These are phyloP conservation scores for Nannochloris sp. DNA, from an alignment of 139 green algal species.

Conservation along the genomic window DNA sequence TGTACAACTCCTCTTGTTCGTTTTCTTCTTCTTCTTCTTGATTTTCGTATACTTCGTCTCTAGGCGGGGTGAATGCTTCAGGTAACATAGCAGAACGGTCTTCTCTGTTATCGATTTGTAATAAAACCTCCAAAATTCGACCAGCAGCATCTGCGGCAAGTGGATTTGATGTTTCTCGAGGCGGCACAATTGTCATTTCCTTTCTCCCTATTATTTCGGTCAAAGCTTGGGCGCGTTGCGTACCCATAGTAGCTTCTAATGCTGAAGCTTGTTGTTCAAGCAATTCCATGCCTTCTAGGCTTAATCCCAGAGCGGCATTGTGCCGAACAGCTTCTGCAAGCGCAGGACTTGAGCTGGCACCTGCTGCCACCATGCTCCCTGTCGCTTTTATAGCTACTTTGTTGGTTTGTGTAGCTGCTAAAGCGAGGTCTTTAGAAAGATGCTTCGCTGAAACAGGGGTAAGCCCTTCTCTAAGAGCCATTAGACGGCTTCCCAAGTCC, in stretches of 20 bases:
- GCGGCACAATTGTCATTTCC: not conserved
- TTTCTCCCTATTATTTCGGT: constrained; percentile 20
- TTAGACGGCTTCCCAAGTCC: constrained; percentile 23
- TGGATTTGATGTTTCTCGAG: too few species aligned
- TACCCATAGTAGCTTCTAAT: constrained; percentile 24
- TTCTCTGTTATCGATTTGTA: constrained; percentile 13
- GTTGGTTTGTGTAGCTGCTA: not conserved
- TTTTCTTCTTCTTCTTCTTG: constrained; percentile 9
- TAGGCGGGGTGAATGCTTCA: constrained; percentile 31
- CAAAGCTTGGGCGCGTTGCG: constrained; percentile 4
- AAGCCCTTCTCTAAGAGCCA: constrained; percentile 18
- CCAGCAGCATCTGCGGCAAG: constrained; percentile 1
- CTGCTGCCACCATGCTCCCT: not conserved
- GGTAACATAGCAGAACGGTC: constrained; percentile 25
- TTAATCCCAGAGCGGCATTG: constrained; percentile 13
- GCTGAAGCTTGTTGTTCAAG: constrained; percentile 33
- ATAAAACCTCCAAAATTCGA: constrained; percentile 36
- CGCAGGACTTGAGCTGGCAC: not conserved
- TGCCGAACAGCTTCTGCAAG: not conserved
- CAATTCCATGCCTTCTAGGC: constrained; percentile 19
- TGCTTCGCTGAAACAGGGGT: not conserved
- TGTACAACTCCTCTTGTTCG: constrained; percentile 25
- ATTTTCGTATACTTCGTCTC: not conserved
- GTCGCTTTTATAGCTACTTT: too few species aligned
- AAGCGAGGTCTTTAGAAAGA: not conserved